These are phyloP conservation scores for Phytopythium cucurbitacearum DNA, from an alignment of 352 stramenopile genomes.

Conservation along the genomic window DNA sequence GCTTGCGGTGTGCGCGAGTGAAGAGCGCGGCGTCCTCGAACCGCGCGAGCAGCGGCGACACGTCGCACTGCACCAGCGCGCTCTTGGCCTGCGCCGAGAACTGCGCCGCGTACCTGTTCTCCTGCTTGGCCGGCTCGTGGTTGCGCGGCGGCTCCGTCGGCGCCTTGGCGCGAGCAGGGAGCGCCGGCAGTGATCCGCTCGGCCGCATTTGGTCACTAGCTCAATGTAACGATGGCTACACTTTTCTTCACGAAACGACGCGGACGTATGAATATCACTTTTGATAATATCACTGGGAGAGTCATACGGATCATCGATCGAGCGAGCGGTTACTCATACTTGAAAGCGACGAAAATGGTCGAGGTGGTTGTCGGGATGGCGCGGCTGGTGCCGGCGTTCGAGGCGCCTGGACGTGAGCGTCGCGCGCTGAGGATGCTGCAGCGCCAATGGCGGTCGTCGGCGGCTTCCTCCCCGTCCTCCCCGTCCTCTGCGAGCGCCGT, in stretches of 20 bases:
- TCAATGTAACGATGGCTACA: not conserved
- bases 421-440: conserved; percentile 16
- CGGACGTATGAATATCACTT: not conserved
- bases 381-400: conserved; percentile 37
- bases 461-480: conserved; percentile 1
- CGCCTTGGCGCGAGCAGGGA: not conserved
- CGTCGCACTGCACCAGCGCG: conserved; percentile 24
- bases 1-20: conserved; percentile 26
- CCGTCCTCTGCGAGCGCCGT: not conserved
- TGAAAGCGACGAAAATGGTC: not conserved
- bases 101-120: conserved; percentile 6
- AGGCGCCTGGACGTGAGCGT: conserved; percentile 29
- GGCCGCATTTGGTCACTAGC: not conserved
- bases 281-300: not conserved
- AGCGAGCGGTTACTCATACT: no score
- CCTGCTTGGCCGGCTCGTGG: not conserved
- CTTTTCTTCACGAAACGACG: conserved; percentile 3
- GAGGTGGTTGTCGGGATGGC: conserved; percentile 25
- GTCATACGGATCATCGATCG: no score
- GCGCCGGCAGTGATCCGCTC: conserved; percentile 1
- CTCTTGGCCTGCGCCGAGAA: conserved; percentile 28
- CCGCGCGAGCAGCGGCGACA: conserved; percentile 23
- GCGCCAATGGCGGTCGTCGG: not conserved
- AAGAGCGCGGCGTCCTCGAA: conserved; percentile 32
- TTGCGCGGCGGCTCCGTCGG: not conserved